Evolutionary conservation across 768 basidiomycete species (phyloP).

Genomic region (Leccinum pellstonianum): DNA sequence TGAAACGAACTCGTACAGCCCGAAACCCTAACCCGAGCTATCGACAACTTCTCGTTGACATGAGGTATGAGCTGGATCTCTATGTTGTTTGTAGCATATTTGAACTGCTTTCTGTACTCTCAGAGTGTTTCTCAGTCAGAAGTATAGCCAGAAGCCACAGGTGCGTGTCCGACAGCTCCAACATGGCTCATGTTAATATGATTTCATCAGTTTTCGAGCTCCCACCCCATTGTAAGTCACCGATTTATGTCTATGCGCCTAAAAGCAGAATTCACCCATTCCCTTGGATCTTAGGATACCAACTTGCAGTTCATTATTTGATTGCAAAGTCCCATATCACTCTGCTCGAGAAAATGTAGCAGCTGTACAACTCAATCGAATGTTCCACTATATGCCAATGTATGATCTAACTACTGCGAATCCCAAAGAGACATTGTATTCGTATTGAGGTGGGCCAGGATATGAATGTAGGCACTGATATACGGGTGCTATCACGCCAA

Average conservation of each 20-base stretch:
- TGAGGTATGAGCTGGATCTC: slow-evolving; percentile 38
- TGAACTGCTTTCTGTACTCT: neutral
- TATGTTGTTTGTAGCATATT: neutral
- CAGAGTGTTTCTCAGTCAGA: slow-evolving; percentile 41
- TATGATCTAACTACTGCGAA: slow-evolving; percentile 1
- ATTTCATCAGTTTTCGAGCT: slow-evolving; percentile 37
- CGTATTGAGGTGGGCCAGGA: neutral
- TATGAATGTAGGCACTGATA: neutral
- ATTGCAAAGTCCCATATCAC: neutral
- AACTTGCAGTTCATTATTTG: slow-evolving; percentile 31
- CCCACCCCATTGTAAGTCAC: slow-evolving; percentile 42
- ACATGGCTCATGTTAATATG: slow-evolving; percentile 8
- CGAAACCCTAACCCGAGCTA: slow-evolving; percentile 52
- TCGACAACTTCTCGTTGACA: slow-evolving; percentile 43
- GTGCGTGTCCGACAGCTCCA: slow-evolving; percentile 12
- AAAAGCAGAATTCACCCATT: neutral
- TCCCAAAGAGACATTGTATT: neutral
- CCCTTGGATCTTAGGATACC: slow-evolving; percentile 23
- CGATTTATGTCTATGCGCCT: neutral
- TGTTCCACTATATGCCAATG: neutral
- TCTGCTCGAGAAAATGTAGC: neutral
- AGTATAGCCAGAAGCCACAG: slow-evolving; percentile 61
- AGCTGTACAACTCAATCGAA: neutral
- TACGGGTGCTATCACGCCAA: slow-evolving; percentile 23
- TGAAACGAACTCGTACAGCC: slow-evolving; percentile 25